Evolutionary conservation across 2,329 filamentous ascomycete species (phyloP).

Genomic region (Fusarium euwallaceae): DNA sequence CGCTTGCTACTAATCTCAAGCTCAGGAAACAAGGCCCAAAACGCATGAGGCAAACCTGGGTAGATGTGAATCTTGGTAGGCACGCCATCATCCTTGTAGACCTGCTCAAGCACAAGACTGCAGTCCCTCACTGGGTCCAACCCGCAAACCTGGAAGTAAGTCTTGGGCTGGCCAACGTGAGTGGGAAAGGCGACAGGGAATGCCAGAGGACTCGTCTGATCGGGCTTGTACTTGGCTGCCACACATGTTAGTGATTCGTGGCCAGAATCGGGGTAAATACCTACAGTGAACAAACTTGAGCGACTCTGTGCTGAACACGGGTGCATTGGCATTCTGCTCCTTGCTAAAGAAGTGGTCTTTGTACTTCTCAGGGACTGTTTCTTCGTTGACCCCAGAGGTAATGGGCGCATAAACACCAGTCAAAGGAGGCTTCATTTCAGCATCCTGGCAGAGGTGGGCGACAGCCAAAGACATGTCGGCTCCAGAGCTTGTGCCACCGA

Average conservation of each 20-base stretch:
- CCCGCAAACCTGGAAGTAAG: conserved; percentile 51
- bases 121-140: conserved; percentile 49
- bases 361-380: conserved; percentile 47
- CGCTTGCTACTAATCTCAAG: conserved; percentile 41
- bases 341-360: conserved; percentile 46
- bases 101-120: conserved; percentile 47
- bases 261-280: background rate
- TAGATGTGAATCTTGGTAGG: conserved; percentile 47
- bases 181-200: conserved; percentile 42
- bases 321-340: conserved; percentile 44
- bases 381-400: conserved; percentile 35
- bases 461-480: conserved; percentile 47
- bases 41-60: conserved; percentile 48
- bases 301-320: conserved; percentile 41
- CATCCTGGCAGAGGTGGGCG: conserved; percentile 41
- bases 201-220: conserved; percentile 41
- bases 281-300: conserved; percentile 44
- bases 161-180: conserved; percentile 45
- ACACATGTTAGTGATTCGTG: background rate
- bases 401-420: conserved; percentile 47
- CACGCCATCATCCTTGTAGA: conserved; percentile 46
- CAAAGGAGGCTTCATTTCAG: conserved; percentile 36
- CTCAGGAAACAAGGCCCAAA: conserved; percentile 46
- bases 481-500: conserved; percentile 48
- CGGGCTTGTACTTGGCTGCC: conserved; percentile 45